Evolutionary conservation across 495 filamentous ascomycete species (phyloP).

Genomic region (Lineolata rhizophorae): DNA sequence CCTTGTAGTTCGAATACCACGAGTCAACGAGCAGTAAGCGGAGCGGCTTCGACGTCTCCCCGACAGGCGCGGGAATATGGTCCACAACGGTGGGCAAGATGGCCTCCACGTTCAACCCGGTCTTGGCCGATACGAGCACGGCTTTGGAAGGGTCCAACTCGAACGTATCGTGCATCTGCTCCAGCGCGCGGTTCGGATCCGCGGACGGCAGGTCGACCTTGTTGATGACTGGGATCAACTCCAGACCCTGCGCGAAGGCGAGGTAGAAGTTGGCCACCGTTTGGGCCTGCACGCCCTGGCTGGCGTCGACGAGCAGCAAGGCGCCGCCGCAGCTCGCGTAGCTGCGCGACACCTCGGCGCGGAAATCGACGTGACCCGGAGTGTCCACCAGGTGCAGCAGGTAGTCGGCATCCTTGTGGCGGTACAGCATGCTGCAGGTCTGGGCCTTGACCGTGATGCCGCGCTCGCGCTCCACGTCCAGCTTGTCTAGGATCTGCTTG

Average conservation of each 20-base stretch:
- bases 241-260: constrained; percentile 74
- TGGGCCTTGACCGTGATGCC: constrained; percentile 98
- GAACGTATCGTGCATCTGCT: constrained; percentile 66
- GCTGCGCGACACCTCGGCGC: constrained; percentile 81
- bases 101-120: constrained; percentile 61
- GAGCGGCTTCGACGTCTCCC: constrained; percentile 47
- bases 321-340: constrained; percentile 94
- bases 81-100: constrained; percentile 71
- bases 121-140: constrained; percentile 81
- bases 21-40: constrained; percentile 84
- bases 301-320: constrained; percentile 77
- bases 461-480: constrained; percentile 87
- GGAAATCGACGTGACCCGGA: constrained; percentile 92
- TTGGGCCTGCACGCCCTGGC: constrained; percentile 81
- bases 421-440: constrained; percentile 94
- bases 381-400: constrained; percentile 91
- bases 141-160: constrained; percentile 68
- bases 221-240: constrained; percentile 81
- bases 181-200: constrained; percentile 61
- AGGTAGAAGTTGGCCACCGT: constrained; percentile 97
- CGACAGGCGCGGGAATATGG: constrained; percentile 56
- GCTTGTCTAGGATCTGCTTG: constrained; percentile 89
- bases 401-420: constrained; percentile 67
- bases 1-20: constrained; percentile 92
- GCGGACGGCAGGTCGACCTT: constrained; percentile 85